Evolutionary conservation across 1,139 yeast species (phyloP).

Genomic region (Keqinozyma sinolaborantium): DNA sequence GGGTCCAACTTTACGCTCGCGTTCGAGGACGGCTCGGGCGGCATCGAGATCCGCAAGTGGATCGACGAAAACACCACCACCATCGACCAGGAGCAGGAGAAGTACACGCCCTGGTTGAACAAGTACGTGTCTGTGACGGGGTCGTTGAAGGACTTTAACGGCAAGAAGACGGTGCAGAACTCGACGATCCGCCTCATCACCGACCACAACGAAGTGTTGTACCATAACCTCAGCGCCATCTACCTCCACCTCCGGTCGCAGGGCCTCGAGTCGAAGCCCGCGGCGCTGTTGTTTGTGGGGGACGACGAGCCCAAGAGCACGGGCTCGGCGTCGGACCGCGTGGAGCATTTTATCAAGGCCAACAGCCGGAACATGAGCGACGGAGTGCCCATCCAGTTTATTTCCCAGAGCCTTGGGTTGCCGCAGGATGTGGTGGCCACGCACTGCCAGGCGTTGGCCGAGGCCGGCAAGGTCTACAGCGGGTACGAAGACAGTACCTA

Average conservation of each 20-base stretch:
- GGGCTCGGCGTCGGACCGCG: conserved; percentile 35
- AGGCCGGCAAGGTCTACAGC: conserved; percentile 62
- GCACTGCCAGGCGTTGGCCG: conserved; percentile 52
- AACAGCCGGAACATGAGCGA: conserved; percentile 60
- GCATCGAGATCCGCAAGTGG: conserved; percentile 70
- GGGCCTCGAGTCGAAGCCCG: conserved; percentile 20
- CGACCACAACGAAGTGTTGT: conserved; percentile 72
- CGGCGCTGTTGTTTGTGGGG: conserved; percentile 43
- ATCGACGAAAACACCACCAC: conserved; percentile 47
- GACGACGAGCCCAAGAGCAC: conserved; percentile 18
- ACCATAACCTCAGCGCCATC: conserved; percentile 75
- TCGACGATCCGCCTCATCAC: conserved; percentile 57
- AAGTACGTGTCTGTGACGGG: conserved; percentile 71
- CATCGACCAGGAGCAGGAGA: conserved; percentile 34
- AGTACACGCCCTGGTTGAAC: conserved; percentile 22
- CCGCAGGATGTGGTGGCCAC: conserved; percentile 45
- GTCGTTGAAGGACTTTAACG: conserved; percentile 66
- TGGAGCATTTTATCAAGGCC: conserved; percentile 48
- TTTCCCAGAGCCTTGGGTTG: conserved; percentile 54
- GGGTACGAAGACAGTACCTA: conserved; percentile 66
- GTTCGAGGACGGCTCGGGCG: conserved; percentile 85
- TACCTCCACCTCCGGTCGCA: conserved; percentile 57
- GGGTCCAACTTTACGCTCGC: conserved; percentile 53
- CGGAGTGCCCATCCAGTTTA: conserved; percentile 65
- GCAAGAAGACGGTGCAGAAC: conserved; percentile 62